Evolutionary conservation across 345 rosid species (phyloP).

Genomic region (Dipteronia sinensis): DNA sequence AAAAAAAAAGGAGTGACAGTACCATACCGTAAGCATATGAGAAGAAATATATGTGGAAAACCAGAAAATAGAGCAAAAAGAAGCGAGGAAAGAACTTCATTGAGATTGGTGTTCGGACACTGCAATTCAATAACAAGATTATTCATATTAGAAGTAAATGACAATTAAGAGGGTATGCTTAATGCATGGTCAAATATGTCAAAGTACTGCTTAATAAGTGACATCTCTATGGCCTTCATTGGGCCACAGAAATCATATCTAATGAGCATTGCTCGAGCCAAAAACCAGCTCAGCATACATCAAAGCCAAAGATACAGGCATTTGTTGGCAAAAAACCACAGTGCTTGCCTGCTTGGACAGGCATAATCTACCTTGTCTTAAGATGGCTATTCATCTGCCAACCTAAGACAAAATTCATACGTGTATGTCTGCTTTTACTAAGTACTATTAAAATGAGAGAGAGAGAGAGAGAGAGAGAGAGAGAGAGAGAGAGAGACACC

Average conservation of each 20-base stretch:
- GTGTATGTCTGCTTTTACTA: not conserved
- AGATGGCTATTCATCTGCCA: not conserved
- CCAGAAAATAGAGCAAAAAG: conserved; percentile 94
- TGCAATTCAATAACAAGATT: conserved; percentile 40
- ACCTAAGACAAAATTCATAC: conserved; percentile 4
- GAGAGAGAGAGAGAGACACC: conserved; percentile 50
- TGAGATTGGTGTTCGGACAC: conserved; percentile 96
- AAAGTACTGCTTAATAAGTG: not conserved
- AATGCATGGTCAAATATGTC: not conserved
- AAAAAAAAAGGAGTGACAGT: conserved; percentile 1
- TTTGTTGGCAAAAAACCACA: not conserved
- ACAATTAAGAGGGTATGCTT: not conserved
- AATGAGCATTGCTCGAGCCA: not conserved
- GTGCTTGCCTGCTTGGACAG: not conserved
- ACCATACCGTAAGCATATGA: conserved; percentile 84
- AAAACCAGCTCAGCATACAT: conserved; percentile 1
- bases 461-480: conserved; percentile 36
- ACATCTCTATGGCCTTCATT: not conserved
- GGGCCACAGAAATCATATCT: not conserved
- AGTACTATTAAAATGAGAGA: not conserved
- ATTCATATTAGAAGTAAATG: conserved; percentile 18
- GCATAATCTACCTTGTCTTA: not conserved
- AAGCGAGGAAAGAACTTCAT: conserved; percentile 99
- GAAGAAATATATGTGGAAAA: conserved; percentile 97
- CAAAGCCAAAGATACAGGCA: not conserved